phyloP scores from a whole-genome alignment of 2,329 filamentous ascomycete genomes.

The Capronia epimyces region DNA sequence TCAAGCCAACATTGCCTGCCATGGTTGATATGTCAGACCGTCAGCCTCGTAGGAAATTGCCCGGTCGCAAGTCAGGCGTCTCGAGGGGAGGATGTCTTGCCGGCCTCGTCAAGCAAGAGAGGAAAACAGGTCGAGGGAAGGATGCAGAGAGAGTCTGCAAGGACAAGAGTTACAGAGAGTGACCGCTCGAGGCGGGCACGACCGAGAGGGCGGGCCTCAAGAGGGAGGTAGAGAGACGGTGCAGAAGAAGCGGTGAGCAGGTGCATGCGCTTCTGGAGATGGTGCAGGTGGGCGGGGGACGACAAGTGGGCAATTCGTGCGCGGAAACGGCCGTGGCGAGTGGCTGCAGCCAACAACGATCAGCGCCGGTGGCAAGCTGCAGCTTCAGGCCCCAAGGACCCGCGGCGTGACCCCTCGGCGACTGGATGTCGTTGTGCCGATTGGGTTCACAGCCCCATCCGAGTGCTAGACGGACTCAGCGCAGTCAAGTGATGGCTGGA shows the following conservation, averaged over 20 bases:
- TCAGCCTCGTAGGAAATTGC: conserved; percentile 17
- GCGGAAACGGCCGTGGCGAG: conserved; percentile 5
- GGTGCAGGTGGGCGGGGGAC: conserved; percentile 21
- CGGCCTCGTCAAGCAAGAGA: conserved; percentile 26
- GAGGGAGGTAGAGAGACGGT: conserved; percentile 14
- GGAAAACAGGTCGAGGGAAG: conserved; percentile 17
- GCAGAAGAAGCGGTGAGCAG: conserved; percentile 26
- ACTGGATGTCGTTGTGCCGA: conserved; percentile 3
- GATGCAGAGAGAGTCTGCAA: conserved; percentile 15
- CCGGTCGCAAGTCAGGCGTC: conserved; percentile 21
- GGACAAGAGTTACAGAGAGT: conserved; percentile 22
- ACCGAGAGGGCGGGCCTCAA: conserved; percentile 19
- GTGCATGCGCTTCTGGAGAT: conserved; percentile 19
- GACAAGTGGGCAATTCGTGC: conserved; percentile 11
- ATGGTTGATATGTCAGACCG: conserved; percentile 28
- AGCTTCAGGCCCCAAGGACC: conserved; percentile 4
- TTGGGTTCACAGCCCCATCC: not conserved
- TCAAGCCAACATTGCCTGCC: conserved; percentile 44
- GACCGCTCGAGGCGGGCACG: conserved; percentile 24
- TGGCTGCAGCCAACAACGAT: conserved; percentile 2
- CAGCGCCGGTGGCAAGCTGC: conserved; percentile 7
- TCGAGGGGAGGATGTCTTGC: conserved; percentile 17
- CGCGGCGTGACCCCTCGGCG: conserved; percentile 1
- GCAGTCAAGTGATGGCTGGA: not conserved
- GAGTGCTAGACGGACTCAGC: not conserved